Conservation (phyloP, 805 yeast species). For the Ogataea ganodermae region DNA sequence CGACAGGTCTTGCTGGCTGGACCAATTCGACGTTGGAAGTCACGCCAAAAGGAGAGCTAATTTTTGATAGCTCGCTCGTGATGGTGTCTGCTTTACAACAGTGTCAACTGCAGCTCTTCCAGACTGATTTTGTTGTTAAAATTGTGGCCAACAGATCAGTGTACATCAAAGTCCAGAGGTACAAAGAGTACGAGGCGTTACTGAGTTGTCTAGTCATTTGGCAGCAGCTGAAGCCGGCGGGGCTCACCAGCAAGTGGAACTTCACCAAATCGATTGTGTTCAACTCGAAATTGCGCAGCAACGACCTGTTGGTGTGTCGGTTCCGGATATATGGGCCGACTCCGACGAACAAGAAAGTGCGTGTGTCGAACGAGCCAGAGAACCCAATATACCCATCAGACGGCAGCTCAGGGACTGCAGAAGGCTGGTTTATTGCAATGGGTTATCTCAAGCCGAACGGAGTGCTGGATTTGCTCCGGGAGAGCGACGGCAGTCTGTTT, state of each 20-base stretch:
- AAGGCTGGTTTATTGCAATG: conserved; percentile 74
- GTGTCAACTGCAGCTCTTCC: conserved; percentile 30
- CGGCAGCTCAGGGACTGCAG: conserved; percentile 33
- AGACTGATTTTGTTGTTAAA: conserved; percentile 39
- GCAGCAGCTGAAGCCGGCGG: conserved; percentile 50
- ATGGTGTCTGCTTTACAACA: conserved; percentile 32
- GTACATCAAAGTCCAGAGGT: conserved; percentile 36
- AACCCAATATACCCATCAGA: conserved; percentile 26
- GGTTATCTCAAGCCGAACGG: conserved; percentile 71
- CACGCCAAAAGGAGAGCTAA: conserved; percentile 29
- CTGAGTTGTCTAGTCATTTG: conserved; percentile 47
- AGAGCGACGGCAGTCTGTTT: conserved; percentile 61
- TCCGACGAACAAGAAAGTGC: conserved; percentile 43
- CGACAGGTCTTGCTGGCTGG: conserved; percentile 22
- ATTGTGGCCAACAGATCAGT: conserved; percentile 41
- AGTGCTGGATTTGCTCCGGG: conserved; percentile 56
- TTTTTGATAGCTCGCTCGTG: conserved; percentile 21
- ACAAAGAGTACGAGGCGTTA: conserved; percentile 41
- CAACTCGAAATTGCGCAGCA: conserved; percentile 24
- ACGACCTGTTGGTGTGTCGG: conserved; percentile 57
- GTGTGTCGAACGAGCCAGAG: conserved; percentile 25
- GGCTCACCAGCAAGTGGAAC: conserved; percentile 51
- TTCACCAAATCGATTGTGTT: conserved; percentile 35
- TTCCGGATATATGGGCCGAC: conserved; percentile 68
- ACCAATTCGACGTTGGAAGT: conserved; percentile 26